phyloP scores from a whole-genome alignment of 768 basidiomycete species.

The Dioszegia aurantiaca region DNA sequence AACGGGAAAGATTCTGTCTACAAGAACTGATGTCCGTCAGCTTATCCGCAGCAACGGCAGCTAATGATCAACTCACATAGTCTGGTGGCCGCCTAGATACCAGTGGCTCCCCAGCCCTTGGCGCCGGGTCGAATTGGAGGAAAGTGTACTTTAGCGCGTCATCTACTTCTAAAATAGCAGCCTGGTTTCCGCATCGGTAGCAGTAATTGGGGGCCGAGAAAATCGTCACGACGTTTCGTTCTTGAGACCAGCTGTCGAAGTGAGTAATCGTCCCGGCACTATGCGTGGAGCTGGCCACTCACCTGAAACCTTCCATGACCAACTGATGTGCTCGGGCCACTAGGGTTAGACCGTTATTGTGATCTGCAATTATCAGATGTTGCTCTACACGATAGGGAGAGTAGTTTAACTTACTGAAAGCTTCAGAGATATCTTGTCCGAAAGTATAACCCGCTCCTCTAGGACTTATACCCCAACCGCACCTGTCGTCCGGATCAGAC shows the following conservation, averaged over 20 bases:
- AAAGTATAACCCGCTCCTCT: constrained; percentile 99
- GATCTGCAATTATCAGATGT: constrained; percentile 56
- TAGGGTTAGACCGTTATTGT: constrained; percentile 95
- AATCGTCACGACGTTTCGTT: constrained; percentile 97
- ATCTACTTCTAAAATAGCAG: constrained; percentile 99
- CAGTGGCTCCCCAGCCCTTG: constrained; percentile 95
- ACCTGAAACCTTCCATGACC: constrained; percentile 58
- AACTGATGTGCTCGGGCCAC: constrained; percentile 96
- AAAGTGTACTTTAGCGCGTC: constrained; percentile 57
- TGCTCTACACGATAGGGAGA: not conserved
- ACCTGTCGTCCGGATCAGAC: constrained; percentile 99
- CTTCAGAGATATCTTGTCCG: constrained; percentile 97
- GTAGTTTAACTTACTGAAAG: constrained; percentile 62
- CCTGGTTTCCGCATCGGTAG: constrained; percentile 98
- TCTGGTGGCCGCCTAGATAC: constrained; percentile 62
- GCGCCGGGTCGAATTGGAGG: constrained; percentile 99
- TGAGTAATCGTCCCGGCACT: constrained; percentile 8
- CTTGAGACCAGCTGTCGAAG: constrained; percentile 94
- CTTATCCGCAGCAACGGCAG: constrained; percentile 1
- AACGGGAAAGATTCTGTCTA: not conserved
- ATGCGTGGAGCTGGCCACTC: not conserved
- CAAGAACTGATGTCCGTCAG: constrained; percentile 15
- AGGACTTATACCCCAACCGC: constrained; percentile 98
- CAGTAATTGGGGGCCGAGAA: constrained; percentile 99
- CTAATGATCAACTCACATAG: constrained; percentile 43